Evolutionary conservation across 2,329 filamentous ascomycete species (phyloP).

Genomic region (Xylariaceae sp.): DNA sequence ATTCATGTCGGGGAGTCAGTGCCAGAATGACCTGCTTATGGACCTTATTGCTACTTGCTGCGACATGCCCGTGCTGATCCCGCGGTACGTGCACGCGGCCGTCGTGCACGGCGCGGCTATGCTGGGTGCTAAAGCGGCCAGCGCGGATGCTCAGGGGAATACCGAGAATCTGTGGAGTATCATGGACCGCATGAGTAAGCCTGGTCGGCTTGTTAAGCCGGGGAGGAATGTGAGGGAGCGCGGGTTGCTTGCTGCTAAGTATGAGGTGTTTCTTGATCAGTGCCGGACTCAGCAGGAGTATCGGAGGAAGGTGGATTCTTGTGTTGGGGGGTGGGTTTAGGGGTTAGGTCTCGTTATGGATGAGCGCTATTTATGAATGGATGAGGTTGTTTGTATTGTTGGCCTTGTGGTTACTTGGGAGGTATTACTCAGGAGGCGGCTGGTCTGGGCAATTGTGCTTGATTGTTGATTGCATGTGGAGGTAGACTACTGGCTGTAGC

Average conservation of each 20-base stretch:
- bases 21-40: conserved; percentile 93
- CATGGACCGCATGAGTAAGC: conserved; percentile 97
- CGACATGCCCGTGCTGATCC: conserved; percentile 88
- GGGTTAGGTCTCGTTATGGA: no score
- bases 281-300: conserved; percentile 81
- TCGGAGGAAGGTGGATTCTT: conserved; percentile 70
- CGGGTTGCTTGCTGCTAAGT: conserved; percentile 80
- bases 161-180: conserved; percentile 91
- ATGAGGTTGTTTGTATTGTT: no score
- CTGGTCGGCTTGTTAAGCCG: conserved; percentile 77
- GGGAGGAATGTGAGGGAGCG: conserved; percentile 68
- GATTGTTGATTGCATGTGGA: no score
- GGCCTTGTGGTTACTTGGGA: no score
- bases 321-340: conserved; percentile 38
- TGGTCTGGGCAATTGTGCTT: no score
- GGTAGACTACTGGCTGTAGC: no score
- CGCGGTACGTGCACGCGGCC: conserved; percentile 88
- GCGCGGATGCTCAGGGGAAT: conserved; percentile 68
- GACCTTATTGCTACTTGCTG: conserved; percentile 85
- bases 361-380: no score
- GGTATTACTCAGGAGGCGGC: no score
- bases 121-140: conserved; percentile 96
- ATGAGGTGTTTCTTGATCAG: conserved; percentile 92
- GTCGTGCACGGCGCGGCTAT: conserved; percentile 98
- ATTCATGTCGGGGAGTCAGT: conserved; percentile 98